A percentile compares a stretch with the other conserved stretches of the same genome.
Evolutionary conservation across 345 rosid genomes (phyloP).

Genomic region (Hypericum androsaemum): DNA sequence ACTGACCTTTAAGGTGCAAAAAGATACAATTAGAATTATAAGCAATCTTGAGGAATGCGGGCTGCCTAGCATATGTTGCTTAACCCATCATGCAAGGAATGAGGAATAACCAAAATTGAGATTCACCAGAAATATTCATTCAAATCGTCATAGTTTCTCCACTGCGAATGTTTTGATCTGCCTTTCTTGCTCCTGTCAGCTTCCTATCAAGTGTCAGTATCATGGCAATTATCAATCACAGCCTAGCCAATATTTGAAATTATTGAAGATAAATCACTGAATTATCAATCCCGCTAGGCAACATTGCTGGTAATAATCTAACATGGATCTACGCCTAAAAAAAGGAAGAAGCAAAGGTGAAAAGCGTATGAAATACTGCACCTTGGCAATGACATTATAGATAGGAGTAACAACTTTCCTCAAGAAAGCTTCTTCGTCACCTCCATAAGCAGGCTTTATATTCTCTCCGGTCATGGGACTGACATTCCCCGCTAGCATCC

Average conservation of each 20-base stretch:
- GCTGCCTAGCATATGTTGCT: no score
- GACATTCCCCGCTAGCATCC: constrained; percentile 94
- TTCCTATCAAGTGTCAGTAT: constrained; percentile 49
- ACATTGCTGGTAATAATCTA: no score
- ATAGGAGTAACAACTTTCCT: constrained; percentile 86
- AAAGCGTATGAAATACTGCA: constrained; percentile 11
- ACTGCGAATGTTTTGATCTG: constrained; percentile 92
- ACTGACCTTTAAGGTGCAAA: constrained; percentile 56
- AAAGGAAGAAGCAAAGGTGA: background rate
- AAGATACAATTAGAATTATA: background rate
- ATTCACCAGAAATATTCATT: constrained; percentile 89
- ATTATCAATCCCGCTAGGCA: no score
- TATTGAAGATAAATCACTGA: no score
- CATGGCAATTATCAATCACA: background rate
- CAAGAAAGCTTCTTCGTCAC: constrained; percentile 95
- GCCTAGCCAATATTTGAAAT: no score
- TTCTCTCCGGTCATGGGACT: constrained; percentile 98
- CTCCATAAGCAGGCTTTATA: constrained; percentile 95
- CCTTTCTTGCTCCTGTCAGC: constrained; percentile 74
- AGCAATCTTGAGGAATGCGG: constrained; percentile 2
- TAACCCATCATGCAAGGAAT: background rate
- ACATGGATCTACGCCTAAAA: no score
- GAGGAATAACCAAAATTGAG: background rate
- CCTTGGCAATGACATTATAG: constrained; percentile 75
- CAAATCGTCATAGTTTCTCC: constrained; percentile 98